Conservation (phyloP, 345 rosid genomes). For the Hypericum androsaemum region DNA sequence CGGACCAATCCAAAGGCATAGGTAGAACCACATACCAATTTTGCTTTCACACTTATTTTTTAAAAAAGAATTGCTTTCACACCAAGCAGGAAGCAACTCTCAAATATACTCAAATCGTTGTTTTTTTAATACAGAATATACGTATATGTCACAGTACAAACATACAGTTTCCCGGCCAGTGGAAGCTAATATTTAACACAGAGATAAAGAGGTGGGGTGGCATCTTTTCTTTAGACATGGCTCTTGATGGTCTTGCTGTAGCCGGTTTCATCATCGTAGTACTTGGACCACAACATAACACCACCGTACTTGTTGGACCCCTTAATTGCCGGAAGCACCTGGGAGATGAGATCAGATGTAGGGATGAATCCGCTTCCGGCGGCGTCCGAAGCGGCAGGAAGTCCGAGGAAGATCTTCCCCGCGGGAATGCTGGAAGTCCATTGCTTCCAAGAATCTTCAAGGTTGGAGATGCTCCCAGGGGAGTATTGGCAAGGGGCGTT, state of each 20-base stretch:
- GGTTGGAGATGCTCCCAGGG: slow-evolving; percentile 1
- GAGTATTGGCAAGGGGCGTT: slow-evolving; percentile 5
- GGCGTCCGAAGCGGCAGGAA: slow-evolving; percentile 10
- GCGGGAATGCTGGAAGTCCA: slow-evolving; percentile 8
- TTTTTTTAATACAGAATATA: neutral
- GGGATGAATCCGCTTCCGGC: slow-evolving; percentile 12
- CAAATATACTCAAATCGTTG: no score
- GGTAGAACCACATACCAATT: no score
- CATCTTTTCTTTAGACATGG: slow-evolving; percentile 2
- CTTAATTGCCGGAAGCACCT: neutral
- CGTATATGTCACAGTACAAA: neutral
- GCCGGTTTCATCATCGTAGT: neutral
- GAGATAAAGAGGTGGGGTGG: neutral
- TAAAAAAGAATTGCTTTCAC: no score
- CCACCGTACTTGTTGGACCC: no score
- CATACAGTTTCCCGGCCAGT: neutral
- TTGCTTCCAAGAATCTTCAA: slow-evolving; percentile 7
- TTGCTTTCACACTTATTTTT: no score
- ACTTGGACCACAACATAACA: no score
- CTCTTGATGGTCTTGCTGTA: slow-evolving; percentile 8
- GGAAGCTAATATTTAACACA: neutral
- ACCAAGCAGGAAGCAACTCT: no score
- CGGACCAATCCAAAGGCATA: no score
- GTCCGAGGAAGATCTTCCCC: neutral
- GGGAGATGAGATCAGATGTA: slow-evolving; percentile 3